Conservation (phyloP, 768 basidiomycete genomes). For the Lactarius deliciosus region DNA sequence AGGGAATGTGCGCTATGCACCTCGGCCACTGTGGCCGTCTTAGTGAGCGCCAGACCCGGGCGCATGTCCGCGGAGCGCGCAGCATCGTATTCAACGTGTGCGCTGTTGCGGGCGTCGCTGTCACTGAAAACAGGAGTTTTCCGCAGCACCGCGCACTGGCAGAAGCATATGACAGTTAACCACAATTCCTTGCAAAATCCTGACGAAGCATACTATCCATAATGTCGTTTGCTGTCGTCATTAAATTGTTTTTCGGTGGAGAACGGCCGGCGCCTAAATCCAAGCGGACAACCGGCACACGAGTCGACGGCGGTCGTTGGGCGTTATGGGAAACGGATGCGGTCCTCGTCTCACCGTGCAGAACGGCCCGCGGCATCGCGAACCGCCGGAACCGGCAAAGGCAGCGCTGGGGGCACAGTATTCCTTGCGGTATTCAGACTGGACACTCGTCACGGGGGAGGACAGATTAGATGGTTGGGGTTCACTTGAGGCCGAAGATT, state of each 20-base stretch:
- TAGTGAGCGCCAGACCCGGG: neutral
- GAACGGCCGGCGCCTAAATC: neutral
- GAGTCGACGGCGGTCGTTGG: neutral
- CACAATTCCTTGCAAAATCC: neutral
- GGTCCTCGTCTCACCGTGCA: neutral
- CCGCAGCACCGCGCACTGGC: neutral
- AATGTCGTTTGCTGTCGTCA: neutral
- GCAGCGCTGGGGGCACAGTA: neutral
- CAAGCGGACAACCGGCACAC: too few species aligned
- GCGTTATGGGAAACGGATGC: neutral
- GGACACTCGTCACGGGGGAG: neutral
- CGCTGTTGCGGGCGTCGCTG: neutral
- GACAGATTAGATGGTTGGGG: neutral
- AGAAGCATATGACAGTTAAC: neutral
- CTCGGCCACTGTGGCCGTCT: neutral
- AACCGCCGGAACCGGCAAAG: neutral
- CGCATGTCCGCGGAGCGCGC: neutral
- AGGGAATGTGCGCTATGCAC: neutral
- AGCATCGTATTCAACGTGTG: neutral
- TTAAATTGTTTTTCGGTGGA: neutral
- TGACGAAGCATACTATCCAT: neutral
- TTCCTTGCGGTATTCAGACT: neutral
- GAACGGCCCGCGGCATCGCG: neutral
- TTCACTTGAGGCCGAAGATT: neutral
- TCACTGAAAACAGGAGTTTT: neutral